Conservation (phyloP, 2,329 filamentous ascomycete genomes). For the Penicillium griseofulvum region DNA sequence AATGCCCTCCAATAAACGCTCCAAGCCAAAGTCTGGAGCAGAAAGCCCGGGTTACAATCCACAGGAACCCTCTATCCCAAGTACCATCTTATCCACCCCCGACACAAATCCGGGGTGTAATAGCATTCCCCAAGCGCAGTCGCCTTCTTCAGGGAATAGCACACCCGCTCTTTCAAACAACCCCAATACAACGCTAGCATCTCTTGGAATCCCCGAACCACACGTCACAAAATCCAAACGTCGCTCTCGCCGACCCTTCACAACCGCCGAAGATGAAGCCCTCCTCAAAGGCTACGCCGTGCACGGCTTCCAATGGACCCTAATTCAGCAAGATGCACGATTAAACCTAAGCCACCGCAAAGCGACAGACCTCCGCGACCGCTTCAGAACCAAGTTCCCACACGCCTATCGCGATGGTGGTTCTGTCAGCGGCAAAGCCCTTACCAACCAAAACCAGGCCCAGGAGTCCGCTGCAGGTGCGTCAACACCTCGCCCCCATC, state of each 20-base stretch:
- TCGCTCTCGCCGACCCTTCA: conserved; percentile 56
- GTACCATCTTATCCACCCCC: conserved; percentile 17
- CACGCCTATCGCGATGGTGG: conserved; percentile 52
- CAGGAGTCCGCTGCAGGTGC: conserved; percentile 4
- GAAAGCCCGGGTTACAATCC: conserved; percentile 13
- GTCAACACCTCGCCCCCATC: conserved; percentile 3
- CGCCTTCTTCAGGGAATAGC: conserved; percentile 22
- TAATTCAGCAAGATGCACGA: conserved; percentile 55
- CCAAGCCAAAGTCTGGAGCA: conserved; percentile 14
- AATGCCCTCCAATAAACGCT: conserved; percentile 13
- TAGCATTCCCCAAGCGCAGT: conserved; percentile 12
- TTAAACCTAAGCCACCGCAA: conserved; percentile 53
- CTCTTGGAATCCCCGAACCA: conserved; percentile 50
- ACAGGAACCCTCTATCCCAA: conserved; percentile 19
- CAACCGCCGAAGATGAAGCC: conserved; percentile 56
- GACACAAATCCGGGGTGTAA: conserved; percentile 14
- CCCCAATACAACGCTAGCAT: conserved; percentile 34
- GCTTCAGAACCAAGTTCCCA: conserved; percentile 60
- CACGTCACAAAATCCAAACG: conserved; percentile 50
- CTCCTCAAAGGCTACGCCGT: conserved; percentile 58
- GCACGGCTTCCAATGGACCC: conserved; percentile 60
- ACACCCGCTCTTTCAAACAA: conserved; percentile 31
- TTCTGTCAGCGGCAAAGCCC: conserved; percentile 36
- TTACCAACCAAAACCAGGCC: conserved; percentile 16
- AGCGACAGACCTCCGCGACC: conserved; percentile 60